Evolutionary conservation across 1,284 basidiomycete genomes (phyloP).

Genomic region (Papiliotrema nemorosa): DNA sequence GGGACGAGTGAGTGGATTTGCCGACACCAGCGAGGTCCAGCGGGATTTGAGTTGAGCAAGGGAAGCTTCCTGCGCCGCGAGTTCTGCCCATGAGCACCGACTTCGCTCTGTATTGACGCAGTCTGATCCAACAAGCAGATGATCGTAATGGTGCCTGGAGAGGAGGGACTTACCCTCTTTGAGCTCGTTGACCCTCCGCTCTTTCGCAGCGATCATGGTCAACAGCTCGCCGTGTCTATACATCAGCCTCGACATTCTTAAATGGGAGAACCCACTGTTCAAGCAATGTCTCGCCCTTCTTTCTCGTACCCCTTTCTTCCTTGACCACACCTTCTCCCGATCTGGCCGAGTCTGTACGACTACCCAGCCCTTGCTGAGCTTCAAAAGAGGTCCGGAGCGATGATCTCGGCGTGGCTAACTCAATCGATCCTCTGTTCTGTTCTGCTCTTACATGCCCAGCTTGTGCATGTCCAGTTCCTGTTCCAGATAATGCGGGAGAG

Average conservation of each 20-base stretch:
- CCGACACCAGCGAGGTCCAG: conserved; percentile 36
- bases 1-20: conserved; percentile 16
- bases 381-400: too few relatives aligned
- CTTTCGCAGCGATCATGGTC: conserved; percentile 37
- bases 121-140: too few relatives aligned
- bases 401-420: too few relatives aligned
- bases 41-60: conserved; percentile 32
- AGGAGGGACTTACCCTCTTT: conserved; percentile 30
- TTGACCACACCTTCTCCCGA: too few relatives aligned
- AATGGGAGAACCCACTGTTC: conserved; percentile 18
- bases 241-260: conserved; percentile 5
- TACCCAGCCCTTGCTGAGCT: too few relatives aligned
- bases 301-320: neutral
- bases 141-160: too few relatives aligned
- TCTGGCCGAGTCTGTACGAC: too few relatives aligned
- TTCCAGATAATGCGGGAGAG: conserved; percentile 3
- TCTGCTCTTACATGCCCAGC: too few relatives aligned
- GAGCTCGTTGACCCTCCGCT: conserved; percentile 39
- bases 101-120: too few relatives aligned
- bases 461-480: too few relatives aligned
- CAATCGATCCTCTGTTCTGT: too few relatives aligned
- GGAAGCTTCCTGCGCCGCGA: conserved; percentile 32
- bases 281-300: conserved; percentile 14
- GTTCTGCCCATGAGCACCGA: conserved; percentile 19
- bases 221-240: conserved; percentile 40